Conservation (phyloP, 1,284 basidiomycete genomes). For the Ustilago bromivora region DNA sequence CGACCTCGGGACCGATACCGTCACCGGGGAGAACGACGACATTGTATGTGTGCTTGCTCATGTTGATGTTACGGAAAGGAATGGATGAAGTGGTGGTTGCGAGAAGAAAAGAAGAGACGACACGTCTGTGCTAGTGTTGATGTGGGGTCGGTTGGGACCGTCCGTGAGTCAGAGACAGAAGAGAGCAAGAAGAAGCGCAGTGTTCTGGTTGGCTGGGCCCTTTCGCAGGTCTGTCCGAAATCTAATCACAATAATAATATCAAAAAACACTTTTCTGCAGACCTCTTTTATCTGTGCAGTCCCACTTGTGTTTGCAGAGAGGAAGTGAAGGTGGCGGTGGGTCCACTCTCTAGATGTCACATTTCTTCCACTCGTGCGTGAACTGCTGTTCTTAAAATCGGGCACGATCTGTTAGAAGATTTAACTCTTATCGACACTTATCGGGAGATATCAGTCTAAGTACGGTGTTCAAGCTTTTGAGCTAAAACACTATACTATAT, state of each 20-base stretch:
- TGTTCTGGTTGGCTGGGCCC: slow-evolving; percentile 29
- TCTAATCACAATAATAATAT: slow-evolving; percentile 19
- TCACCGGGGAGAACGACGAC: slow-evolving; percentile 85
- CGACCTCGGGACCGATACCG: slow-evolving; percentile 96
- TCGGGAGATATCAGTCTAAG: too few species aligned
- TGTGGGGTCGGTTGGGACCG: slow-evolving; percentile 14
- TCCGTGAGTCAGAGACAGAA: slow-evolving; percentile 15
- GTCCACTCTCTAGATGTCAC: neutral
- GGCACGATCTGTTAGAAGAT: neutral
- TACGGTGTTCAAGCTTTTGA: too few species aligned
- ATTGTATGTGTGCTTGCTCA: slow-evolving; percentile 48
- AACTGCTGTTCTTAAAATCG: neutral
- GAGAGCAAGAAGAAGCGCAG: neutral
- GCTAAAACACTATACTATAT: too few species aligned
- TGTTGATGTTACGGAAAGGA: slow-evolving; percentile 3
- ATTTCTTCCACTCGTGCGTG: slow-evolving; percentile 27
- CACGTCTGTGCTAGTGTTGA: neutral
- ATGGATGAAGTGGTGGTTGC: neutral
- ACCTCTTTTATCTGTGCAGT: neutral
- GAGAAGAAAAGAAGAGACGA: neutral
- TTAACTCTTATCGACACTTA: too few species aligned
- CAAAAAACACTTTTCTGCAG: neutral
- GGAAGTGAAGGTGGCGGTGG: neutral
- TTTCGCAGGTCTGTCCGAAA: slow-evolving; percentile 13
- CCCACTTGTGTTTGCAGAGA: neutral